A percentile compares a stretch with the other conserved stretches of the same genome.
These are phyloP conservation scores for Ceratocystis lukuohia DNA, from an alignment of 2,329 filamentous ascomycete species.

Conservation along the genomic window DNA sequence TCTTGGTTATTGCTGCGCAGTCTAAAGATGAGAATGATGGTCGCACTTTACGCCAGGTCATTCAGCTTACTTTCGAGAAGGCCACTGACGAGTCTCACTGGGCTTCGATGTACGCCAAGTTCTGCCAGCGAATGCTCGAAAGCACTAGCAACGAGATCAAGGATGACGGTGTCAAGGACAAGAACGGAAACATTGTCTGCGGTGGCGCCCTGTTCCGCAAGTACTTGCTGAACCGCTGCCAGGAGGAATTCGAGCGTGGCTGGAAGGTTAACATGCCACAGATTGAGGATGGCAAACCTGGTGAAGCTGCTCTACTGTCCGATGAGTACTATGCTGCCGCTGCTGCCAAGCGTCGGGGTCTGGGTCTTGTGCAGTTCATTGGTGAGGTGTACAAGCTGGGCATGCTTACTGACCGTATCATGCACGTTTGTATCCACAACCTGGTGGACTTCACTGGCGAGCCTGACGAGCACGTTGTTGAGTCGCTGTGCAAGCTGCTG, in stretches of 20 bases:
- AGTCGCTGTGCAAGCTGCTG: slow-evolving; percentile 86
- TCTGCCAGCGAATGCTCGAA: slow-evolving; percentile 93
- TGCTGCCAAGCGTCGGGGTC: slow-evolving; percentile 87
- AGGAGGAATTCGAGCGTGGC: slow-evolving; percentile 96
- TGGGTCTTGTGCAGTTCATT: slow-evolving; percentile 97
- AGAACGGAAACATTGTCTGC: slow-evolving; percentile 72
- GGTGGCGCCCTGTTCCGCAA: slow-evolving; percentile 95
- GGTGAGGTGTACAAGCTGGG: slow-evolving; percentile 97
- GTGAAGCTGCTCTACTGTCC: slow-evolving; percentile 71
- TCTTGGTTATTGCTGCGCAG: slow-evolving; percentile 80
- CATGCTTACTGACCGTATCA: slow-evolving; percentile 98
- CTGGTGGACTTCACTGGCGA: slow-evolving; percentile 87
- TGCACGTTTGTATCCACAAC: slow-evolving; percentile 98
- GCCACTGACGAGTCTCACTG: slow-evolving; percentile 96
- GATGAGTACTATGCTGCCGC: slow-evolving; percentile 94
- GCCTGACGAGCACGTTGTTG: slow-evolving; percentile 90
- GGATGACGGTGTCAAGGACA: slow-evolving; percentile 89
- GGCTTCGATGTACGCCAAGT: slow-evolving; percentile 97
- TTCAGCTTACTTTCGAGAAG: slow-evolving; percentile 98
- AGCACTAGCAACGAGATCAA: slow-evolving; percentile 90
- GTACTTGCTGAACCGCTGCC: slow-evolving; percentile 94
- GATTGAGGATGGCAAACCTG: slow-evolving; percentile 31
- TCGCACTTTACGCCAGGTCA: slow-evolving; percentile 89
- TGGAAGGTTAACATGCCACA: slow-evolving; percentile 83
- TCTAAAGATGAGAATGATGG: slow-evolving; percentile 93